Percentiles rank a stretch among this genome's conserved stretches.
These are phyloP conservation scores for Comarum palustre DNA, from an alignment of 306 rosid species.

Conservation along the genomic window DNA sequence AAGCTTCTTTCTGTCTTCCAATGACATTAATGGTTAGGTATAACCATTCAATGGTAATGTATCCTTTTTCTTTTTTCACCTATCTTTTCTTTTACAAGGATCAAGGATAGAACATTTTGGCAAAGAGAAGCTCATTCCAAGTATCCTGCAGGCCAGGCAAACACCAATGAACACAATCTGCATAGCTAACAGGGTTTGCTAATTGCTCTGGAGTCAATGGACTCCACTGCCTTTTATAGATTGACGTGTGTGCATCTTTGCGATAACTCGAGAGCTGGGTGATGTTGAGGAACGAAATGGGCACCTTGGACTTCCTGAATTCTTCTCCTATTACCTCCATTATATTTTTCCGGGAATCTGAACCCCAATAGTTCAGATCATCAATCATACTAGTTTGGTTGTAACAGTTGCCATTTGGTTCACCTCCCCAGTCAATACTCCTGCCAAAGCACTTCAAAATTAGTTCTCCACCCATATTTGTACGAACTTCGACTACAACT, in stretches of 20 bases:
- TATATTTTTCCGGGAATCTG: slow-evolving; percentile 63
- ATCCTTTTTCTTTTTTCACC: neutral
- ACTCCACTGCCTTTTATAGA: slow-evolving; percentile 90
- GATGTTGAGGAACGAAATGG: slow-evolving; percentile 78
- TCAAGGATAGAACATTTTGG: slow-evolving; percentile 76
- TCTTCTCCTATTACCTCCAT: slow-evolving; percentile 83
- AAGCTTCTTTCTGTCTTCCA: neutral
- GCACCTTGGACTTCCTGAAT: slow-evolving; percentile 53
- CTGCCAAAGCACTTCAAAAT: slow-evolving; percentile 38
- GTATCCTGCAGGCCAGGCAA: slow-evolving; percentile 97
- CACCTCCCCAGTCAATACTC: slow-evolving; percentile 85
- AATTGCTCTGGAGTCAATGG: slow-evolving; percentile 70
- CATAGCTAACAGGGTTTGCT: slow-evolving; percentile 81
- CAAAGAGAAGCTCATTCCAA: slow-evolving; percentile 93
- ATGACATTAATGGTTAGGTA: neutral
- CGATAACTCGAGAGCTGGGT: slow-evolving; percentile 83
- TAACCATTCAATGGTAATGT: neutral
- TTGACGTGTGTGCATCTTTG: slow-evolving; percentile 85
- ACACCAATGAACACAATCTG: slow-evolving; percentile 97
- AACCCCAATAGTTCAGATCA: slow-evolving; percentile 72
- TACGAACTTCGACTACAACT: neutral
- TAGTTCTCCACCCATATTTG: neutral
- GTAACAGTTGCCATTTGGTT: slow-evolving; percentile 64
- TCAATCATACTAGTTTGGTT: slow-evolving; percentile 70
- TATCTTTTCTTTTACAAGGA: neutral